Evolutionary conservation across 1,139 yeast species (phyloP).

Genomic region (Yamadazyma siamensis): DNA sequence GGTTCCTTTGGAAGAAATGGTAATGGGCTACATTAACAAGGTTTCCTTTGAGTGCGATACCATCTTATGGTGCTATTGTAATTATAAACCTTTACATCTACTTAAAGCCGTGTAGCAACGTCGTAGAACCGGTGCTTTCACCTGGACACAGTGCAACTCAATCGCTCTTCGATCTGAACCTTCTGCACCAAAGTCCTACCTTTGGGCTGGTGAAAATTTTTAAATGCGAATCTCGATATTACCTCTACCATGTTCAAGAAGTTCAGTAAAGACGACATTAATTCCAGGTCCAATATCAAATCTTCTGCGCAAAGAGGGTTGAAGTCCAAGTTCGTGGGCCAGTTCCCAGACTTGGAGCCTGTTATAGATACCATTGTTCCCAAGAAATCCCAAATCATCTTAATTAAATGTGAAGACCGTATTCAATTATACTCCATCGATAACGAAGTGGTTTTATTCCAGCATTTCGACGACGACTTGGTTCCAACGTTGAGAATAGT

Average conservation of each 20-base stretch:
- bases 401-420: constrained; percentile 86
- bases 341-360: constrained; percentile 70
- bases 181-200: too few species aligned
- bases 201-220: constrained; percentile 7
- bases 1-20: too few species aligned
- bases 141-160: too few species aligned
- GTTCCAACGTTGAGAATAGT: constrained; percentile 76
- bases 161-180: too few species aligned
- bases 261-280: constrained; percentile 82
- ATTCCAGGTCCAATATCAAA: constrained; percentile 86
- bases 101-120: too few species aligned
- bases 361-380: constrained; percentile 82
- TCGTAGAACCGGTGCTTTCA: neutral
- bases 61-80: constrained; percentile 67
- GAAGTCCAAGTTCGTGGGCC: constrained; percentile 66
- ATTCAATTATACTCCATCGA: constrained; percentile 76
- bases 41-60: constrained; percentile 76
- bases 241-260: constrained; percentile 51
- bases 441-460: constrained; percentile 72
- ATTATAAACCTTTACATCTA: constrained; percentile 63
- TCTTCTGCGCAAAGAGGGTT: constrained; percentile 88
- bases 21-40: constrained; percentile 61
- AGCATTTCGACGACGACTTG: constrained; percentile 80
- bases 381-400: constrained; percentile 81
- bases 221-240: constrained; percentile 9